These are phyloP conservation scores for Parathielavia appendiculata DNA, from an alignment of 495 filamentous ascomycete species.

Conservation along the genomic window DNA sequence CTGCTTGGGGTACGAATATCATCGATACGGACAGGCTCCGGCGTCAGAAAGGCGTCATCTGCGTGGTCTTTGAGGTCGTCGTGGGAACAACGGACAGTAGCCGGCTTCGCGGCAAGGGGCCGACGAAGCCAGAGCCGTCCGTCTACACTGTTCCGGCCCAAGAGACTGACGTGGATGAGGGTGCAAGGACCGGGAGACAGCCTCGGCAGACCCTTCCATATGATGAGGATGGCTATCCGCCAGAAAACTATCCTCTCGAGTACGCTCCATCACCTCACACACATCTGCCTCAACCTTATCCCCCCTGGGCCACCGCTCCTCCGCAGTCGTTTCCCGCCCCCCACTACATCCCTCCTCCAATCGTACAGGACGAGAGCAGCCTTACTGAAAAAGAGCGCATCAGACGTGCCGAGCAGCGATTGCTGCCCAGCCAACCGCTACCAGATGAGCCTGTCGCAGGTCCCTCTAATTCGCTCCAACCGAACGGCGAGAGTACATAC, in stretches of 20 bases:
- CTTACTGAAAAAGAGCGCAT: constrained; percentile 66
- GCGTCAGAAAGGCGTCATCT: constrained; percentile 82
- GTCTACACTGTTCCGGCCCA: constrained; percentile 19
- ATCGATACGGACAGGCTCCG: constrained; percentile 85
- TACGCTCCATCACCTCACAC: constrained; percentile 23
- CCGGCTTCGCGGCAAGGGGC: constrained; percentile 51
- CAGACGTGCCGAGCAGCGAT: constrained; percentile 58
- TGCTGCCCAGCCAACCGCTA: constrained; percentile 66
- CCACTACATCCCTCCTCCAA: constrained; percentile 50
- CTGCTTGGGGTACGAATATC: constrained; percentile 66
- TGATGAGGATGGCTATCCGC: constrained; percentile 18
- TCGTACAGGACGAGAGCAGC: constrained; percentile 47
- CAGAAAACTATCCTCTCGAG: constrained; percentile 23
- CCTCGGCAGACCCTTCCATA: constrained; percentile 14
- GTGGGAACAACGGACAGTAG: constrained; percentile 82
- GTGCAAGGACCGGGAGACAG: constrained; percentile 15
- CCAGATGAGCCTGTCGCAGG: constrained; percentile 40
- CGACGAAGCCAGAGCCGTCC: constrained; percentile 29
- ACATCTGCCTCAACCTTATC: constrained; percentile 20
- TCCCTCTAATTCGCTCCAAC: constrained; percentile 39
- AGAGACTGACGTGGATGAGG: constrained; percentile 15
- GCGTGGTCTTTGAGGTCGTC: constrained; percentile 74
- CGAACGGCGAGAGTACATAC: constrained; percentile 38
- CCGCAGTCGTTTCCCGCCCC: constrained; percentile 28
- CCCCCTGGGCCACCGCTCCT: constrained; percentile 23